These are phyloP conservation scores for Cryptosporidium ryanae DNA, from an alignment of 169 alveolate genomes.

Conservation along the genomic window DNA sequence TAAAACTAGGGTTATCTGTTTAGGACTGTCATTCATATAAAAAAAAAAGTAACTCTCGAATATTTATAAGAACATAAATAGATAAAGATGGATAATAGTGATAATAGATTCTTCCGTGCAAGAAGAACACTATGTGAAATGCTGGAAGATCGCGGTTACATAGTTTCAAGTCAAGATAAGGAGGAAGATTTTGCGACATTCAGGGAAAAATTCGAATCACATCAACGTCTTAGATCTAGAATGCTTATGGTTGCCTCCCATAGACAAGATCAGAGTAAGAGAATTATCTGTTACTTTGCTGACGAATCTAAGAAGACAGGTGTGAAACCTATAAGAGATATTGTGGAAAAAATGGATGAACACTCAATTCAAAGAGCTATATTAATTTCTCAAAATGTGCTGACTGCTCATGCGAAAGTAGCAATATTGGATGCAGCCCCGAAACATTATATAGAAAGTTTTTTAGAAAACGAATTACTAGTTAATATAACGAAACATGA, in stretches of 20 bases:
- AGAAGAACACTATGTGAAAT: constrained; percentile 91
- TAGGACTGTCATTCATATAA: too few relatives aligned
- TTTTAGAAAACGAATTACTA: constrained; percentile 89
- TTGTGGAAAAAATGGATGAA: constrained; percentile 93
- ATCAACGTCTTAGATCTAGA: constrained; percentile 83
- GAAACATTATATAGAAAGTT: constrained; percentile 89
- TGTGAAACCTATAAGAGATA: constrained; percentile 93
- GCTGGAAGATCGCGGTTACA: constrained; percentile 92
- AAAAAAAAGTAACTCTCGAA: too few relatives aligned
- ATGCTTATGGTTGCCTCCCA: constrained; percentile 87
- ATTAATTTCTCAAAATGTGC: constrained; percentile 89
- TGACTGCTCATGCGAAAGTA: constrained; percentile 93
- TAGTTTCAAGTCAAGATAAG: constrained; percentile 86
- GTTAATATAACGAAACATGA: constrained; percentile 97
- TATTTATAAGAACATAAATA: too few relatives aligned
- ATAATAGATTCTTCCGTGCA: constrained; percentile 87
- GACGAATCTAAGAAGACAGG: constrained; percentile 93
- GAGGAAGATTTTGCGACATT: constrained; percentile 86
- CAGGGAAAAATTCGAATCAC: constrained; percentile 83
- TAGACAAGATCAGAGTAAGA: constrained; percentile 85
- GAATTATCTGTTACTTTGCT: constrained; percentile 89
- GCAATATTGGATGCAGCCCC: constrained; percentile 93
- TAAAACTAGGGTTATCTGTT: too few relatives aligned
- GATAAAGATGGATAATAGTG: constrained; percentile 87
- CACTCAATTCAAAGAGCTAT: constrained; percentile 91